Evolutionary conservation across 78 protist species (phyloP).

Genomic region (Dictyostelium brefeldianum): DNA sequence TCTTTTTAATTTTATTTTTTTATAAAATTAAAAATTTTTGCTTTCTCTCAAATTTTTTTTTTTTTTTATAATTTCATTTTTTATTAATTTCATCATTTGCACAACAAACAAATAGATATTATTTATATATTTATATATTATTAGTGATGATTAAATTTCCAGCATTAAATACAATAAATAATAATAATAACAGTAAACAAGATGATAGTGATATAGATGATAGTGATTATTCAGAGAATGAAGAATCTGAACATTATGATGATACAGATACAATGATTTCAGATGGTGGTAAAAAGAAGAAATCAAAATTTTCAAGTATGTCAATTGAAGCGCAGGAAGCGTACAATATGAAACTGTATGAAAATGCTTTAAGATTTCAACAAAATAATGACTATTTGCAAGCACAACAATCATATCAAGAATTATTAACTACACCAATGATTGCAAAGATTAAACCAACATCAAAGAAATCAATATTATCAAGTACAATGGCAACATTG

Average conservation of each 20-base stretch:
- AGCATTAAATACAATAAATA: not conserved
- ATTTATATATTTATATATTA: too few relatives aligned
- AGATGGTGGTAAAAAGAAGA: not conserved
- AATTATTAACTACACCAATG: constrained; percentile 10
- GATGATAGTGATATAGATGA: not conserved
- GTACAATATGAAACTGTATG: constrained; percentile 12
- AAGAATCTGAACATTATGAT: not conserved
- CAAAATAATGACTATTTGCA: constrained; percentile 32
- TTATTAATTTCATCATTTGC: too few relatives aligned
- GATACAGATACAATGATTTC: not conserved
- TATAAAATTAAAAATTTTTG: too few relatives aligned
- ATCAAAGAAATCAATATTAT: not conserved
- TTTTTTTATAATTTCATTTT: too few relatives aligned
- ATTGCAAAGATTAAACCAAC: not conserved
- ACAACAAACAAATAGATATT: too few relatives aligned
- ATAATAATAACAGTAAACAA: constrained; percentile 18
- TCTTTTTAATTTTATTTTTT: too few relatives aligned
- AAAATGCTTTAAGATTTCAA: constrained; percentile 43
- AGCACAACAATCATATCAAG: constrained; percentile 50
- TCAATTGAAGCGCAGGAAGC: constrained; percentile 60
- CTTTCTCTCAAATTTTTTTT: too few relatives aligned
- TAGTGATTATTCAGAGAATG: not conserved
- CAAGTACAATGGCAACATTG: constrained; percentile 17
- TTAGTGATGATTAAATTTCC: constrained; percentile 21
- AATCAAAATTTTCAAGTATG: not conserved